These are phyloP conservation scores for Paramyrothecium sp. DNA, from an alignment of 2,329 filamentous ascomycete genomes.

Conservation along the genomic window DNA sequence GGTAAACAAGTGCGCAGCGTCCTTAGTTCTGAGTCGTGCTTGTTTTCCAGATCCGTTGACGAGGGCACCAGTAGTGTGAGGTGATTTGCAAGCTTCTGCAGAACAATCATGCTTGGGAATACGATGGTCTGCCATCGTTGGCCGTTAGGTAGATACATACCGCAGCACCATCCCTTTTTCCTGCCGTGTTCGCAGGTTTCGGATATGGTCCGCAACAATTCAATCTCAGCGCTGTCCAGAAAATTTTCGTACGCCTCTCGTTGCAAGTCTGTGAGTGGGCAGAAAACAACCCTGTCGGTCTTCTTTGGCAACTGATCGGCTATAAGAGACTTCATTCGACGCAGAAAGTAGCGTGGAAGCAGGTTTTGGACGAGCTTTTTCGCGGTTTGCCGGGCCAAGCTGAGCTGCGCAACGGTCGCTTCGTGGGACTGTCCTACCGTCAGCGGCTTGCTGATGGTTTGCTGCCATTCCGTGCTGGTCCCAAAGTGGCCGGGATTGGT, in stretches of 20 bases:
- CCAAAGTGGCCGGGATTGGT: slow-evolving; percentile 78
- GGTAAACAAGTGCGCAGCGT: slow-evolving; percentile 75
- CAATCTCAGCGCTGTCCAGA: slow-evolving; percentile 65
- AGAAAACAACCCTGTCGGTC: slow-evolving; percentile 92
- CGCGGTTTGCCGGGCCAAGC: slow-evolving; percentile 76
- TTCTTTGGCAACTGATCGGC: slow-evolving; percentile 93
- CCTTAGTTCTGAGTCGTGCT: slow-evolving; percentile 74
- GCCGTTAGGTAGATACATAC: slow-evolving; percentile 56
- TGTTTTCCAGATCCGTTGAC: slow-evolving; percentile 62
- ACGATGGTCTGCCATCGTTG: slow-evolving; percentile 72
- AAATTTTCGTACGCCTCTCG: slow-evolving; percentile 80
- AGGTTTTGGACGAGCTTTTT: slow-evolving; percentile 83
- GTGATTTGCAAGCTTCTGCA: slow-evolving; percentile 91
- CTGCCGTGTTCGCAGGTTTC: slow-evolving; percentile 67
- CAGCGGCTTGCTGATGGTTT: slow-evolving; percentile 74
- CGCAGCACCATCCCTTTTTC: slow-evolving; percentile 77
- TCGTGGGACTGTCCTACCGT: slow-evolving; percentile 90
- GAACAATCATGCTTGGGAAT: slow-evolving; percentile 77
- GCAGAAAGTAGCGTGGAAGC: slow-evolving; percentile 84
- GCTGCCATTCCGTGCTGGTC: slow-evolving; percentile 70
- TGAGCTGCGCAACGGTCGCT: slow-evolving; percentile 79
- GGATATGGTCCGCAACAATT: slow-evolving; percentile 65
- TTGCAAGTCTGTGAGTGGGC: slow-evolving; percentile 81
- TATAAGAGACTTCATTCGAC: slow-evolving; percentile 90
- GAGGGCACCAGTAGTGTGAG: slow-evolving; percentile 81